Base-by-base conservation (phyloP, 2,329 filamentous ascomycete species). In the Colletotrichum paranaense region DNA sequence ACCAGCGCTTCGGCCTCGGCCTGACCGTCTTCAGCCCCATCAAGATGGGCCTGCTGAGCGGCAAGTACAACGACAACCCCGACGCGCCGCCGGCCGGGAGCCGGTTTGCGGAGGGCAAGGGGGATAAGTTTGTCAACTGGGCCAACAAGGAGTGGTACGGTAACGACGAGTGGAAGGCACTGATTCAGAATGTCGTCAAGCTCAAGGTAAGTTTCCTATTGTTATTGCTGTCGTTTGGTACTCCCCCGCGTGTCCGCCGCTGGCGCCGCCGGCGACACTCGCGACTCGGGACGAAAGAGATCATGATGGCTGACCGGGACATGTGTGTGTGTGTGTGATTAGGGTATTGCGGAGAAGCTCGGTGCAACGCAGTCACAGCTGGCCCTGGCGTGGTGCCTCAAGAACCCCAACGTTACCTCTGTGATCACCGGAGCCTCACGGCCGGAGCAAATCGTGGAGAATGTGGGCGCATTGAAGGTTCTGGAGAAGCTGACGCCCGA, bases 11-110 rank as follows among this genome's bases (percentile, higher is more conserved):
- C 68, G 89, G 90, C 1, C 82, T 90, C 1, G 91, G 91, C 1
- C 81, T 92, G 60, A 93, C 92, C 2, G 88, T 87, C 46, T 93
- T 88, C 80, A 88, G 85, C n/a, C 91, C 91, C 2, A 83, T 93
- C 75, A 83, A 83, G 74, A 81, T 82, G 53, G 91, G 91, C 2
- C 81, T 93, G 62, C 82, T 93, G 65, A 90, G 89, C 0, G 91
- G 91, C 38, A 93, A 93, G 81, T 93, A 93, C 82, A 91, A 91
- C 65, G 84, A 86, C 55, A 86, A 86, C 0, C 82, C 91, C 11
- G 81, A 84, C 56, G 80, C 86, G 60, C 86, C 91, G 24, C 89
- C 89, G 5, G 84, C 88, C 58, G 88, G 88, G 76, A 90, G 87
- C 30, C 88, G 89, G 19, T 92, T 89, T 77, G 88, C 86, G 58